These are phyloP conservation scores for Blastocystis sp. DNA, from an alignment of 352 stramenopile genomes.

Conservation along the genomic window DNA sequence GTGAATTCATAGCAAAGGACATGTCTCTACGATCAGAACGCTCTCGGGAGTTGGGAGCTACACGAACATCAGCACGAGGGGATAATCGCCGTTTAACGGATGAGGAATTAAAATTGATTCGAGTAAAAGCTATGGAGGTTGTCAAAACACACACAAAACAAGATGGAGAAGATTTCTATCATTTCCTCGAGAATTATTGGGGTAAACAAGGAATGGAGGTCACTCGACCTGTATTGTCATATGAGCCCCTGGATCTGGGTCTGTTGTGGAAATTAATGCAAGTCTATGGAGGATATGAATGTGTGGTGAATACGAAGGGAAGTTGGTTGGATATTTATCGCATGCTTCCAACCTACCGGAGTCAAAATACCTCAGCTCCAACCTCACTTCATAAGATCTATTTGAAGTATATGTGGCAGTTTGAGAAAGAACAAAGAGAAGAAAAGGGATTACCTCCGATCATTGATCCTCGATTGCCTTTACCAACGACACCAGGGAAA, in stretches of 20 bases:
- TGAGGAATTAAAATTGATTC: conserved; percentile 15
- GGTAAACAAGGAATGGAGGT: conserved; percentile 20
- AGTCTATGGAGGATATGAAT: conserved; percentile 39
- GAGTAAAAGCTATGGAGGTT: not conserved
- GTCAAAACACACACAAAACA: conserved; percentile 23
- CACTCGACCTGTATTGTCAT: conserved; percentile 17
- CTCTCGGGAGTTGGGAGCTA: not conserved
- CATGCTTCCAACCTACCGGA: conserved; percentile 12
- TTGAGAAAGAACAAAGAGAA: conserved; percentile 61
- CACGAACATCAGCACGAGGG: not conserved
- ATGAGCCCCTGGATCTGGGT: conserved; percentile 51
- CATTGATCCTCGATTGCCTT: conserved; percentile 16
- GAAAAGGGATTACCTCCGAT: conserved; percentile 58
- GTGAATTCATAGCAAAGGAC: conserved; percentile 9
- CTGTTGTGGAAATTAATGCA: conserved; percentile 66
- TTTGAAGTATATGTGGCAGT: conserved; percentile 57
- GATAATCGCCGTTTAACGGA: not conserved
- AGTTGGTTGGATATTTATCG: conserved; percentile 37
- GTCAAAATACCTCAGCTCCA: conserved; percentile 34
- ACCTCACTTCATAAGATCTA: conserved; percentile 63
- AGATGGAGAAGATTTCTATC: conserved; percentile 46
- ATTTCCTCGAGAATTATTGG: conserved; percentile 23
- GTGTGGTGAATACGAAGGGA: conserved; percentile 59
- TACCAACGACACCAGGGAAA: conserved; percentile 12
- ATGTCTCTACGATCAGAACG: not conserved